These are phyloP conservation scores for Pezicula rhizophila DNA, from an alignment of 2,329 filamentous ascomycete species.

Conservation along the genomic window DNA sequence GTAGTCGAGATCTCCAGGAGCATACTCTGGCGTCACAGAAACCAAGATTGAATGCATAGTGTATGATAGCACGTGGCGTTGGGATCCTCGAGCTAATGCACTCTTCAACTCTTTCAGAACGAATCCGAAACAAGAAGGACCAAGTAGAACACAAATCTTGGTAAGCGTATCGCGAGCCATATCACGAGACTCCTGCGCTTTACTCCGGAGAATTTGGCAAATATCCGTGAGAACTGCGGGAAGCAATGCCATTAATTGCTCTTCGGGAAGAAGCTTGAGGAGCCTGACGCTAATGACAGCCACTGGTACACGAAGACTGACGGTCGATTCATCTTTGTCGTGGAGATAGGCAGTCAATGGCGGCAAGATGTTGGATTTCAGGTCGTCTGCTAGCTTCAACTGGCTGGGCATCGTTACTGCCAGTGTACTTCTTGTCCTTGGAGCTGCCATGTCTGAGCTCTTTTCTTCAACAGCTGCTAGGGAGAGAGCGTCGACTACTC, in stretches of 20 bases:
- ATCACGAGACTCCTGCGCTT: constrained; percentile 81
- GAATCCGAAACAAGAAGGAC: constrained; percentile 79
- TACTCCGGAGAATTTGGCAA: constrained; percentile 85
- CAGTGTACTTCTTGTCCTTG: constrained; percentile 38
- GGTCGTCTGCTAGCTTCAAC: constrained; percentile 63
- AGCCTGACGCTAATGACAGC: constrained; percentile 86
- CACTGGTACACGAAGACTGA: constrained; percentile 86
- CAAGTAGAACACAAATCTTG: constrained; percentile 75
- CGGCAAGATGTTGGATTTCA: constrained; percentile 71
- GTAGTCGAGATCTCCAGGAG: constrained; percentile 82
- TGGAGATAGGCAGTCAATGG: constrained; percentile 80
- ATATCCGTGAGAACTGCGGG: constrained; percentile 86
- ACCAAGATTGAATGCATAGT: constrained; percentile 90
- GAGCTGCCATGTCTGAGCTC: constrained; percentile 35
- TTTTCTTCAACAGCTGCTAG: constrained; percentile 38
- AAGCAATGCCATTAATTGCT: constrained; percentile 67
- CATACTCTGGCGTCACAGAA: constrained; percentile 62
- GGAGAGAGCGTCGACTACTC: constrained; percentile 71
- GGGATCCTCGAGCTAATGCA: constrained; percentile 79
- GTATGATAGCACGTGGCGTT: constrained; percentile 90
- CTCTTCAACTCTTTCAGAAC: constrained; percentile 86
- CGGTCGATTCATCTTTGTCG: constrained; percentile 88
- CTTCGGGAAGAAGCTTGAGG: constrained; percentile 69
- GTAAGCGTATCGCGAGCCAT: constrained; percentile 83
- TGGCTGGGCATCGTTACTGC: constrained; percentile 59